Evolutionary conservation across 1,139 yeast genomes (phyloP), one percentile per base, ranked within the genome.

Genomic region (Groenewaldozyma auringiensis): DNA sequence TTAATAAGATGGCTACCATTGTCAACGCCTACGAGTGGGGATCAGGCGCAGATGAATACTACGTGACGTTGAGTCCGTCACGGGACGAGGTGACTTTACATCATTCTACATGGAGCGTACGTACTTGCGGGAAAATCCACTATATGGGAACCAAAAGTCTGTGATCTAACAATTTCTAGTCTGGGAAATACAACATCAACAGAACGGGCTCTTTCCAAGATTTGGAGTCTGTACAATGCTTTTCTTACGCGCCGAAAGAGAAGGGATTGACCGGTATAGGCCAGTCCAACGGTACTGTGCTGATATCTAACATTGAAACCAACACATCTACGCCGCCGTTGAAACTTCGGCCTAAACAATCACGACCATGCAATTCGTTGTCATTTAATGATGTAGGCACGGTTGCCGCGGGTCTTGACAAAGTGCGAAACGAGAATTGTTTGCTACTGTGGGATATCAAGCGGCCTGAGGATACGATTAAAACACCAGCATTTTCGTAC

Each of bases 321-420:
- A 57, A 68, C 2, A 64, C 64, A 11, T 18, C 43, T 3, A 64
- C 73, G 2, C 61, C 78, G 2, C 55, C 71, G 0, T 55, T 78
- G 17, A 70, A 70, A 45, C 70, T 85, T 27, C 68, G 76, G 41
- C 83, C 89, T 0, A 77, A 79, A 48, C 89, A 82, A 50, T 71
- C 77, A 36, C 70, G 95, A 45, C 81, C 92, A 1, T 83, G 94
- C 56, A 87, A 85, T 57, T 65, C 89, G 1, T 62, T 88, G 2
- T 75, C 89, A 1, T 83, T 88, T 64, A 84, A 78, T 60, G 68
- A 72, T 21, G 69, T 71, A 37, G 84, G 83, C 1, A 63, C 83
- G 37, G 67, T 88, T 3, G 96, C 88, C 0, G 78, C 82, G 22
- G 95, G 95, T 0, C 74, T 82, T 50, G 96, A 88, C 53, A 79